Percentiles rank a stretch among this genome's conserved stretches.
These are phyloP conservation scores for Yarrowia galli DNA, from an alignment of 1,139 yeast genomes.

Conservation along the genomic window DNA sequence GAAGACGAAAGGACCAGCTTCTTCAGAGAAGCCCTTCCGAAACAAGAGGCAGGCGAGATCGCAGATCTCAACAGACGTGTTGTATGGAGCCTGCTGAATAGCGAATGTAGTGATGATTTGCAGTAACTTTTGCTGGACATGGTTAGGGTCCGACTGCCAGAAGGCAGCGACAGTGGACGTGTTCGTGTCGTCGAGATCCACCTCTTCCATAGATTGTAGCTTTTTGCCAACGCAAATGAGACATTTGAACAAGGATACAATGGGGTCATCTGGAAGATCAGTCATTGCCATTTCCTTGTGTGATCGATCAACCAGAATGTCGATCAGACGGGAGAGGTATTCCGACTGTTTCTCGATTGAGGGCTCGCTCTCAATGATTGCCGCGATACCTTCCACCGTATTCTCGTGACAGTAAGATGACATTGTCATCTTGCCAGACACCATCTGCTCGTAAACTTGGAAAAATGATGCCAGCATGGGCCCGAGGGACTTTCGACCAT, in stretches of 20 bases:
- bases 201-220: constrained; percentile 52
- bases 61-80: constrained; percentile 55
- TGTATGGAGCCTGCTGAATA: constrained; percentile 52
- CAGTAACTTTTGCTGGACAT: constrained; percentile 55
- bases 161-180: constrained; percentile 41
- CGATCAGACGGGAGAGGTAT: constrained; percentile 45
- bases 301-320: constrained; percentile 42
- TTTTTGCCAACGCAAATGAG: constrained; percentile 74
- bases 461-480: constrained; percentile 49
- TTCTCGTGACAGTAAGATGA: constrained; percentile 49
- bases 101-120: constrained; percentile 57
- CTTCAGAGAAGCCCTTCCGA: constrained; percentile 73
- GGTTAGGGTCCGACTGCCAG: constrained; percentile 55
- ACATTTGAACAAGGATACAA: constrained; percentile 63
- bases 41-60: constrained; percentile 66
- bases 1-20: constrained; percentile 69
- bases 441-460: constrained; percentile 46
- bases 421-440: constrained; percentile 42
- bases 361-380: constrained; percentile 49
- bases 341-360: constrained; percentile 44
- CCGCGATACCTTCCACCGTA: constrained; percentile 51
- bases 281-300: constrained; percentile 41
- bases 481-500: constrained; percentile 47
- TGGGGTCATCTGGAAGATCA: constrained; percentile 25
- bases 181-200: constrained; percentile 45